A percentile compares a stretch with the other conserved stretches of the same genome.
phyloP scores from a whole-genome alignment of 345 rosid species.

The Melaleuca quinquenervia region DNA sequence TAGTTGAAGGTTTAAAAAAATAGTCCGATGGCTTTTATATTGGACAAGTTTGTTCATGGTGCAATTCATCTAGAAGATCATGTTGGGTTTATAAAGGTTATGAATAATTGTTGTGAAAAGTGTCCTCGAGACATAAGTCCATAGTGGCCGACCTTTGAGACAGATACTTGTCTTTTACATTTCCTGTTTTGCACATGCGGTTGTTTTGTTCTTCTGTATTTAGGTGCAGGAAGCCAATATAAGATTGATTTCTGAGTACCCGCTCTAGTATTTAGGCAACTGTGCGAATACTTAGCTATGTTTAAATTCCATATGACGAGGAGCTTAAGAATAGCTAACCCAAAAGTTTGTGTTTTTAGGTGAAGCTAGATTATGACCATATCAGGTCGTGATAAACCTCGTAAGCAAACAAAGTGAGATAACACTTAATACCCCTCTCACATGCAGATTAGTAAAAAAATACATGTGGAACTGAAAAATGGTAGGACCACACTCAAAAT shows the following conservation, averaged over 20 bases:
- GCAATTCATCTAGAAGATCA: neutral
- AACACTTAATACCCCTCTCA: neutral
- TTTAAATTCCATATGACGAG: neutral
- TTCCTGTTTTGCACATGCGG: neutral
- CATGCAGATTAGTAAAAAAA: neutral
- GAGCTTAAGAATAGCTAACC: neutral
- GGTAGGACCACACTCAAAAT: neutral
- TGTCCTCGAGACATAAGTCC: neutral
- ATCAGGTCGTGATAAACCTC: neutral
- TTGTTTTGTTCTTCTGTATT: neutral
- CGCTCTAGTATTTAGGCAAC: neutral
- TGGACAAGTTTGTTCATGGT: neutral
- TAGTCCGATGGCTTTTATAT: neutral
- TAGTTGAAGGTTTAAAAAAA: neutral
- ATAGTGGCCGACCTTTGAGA: neutral
- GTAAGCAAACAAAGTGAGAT: neutral
- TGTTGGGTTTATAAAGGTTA: neutral
- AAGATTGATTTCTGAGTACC: neutral
- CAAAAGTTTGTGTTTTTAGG: neutral
- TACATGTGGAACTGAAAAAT: neutral
- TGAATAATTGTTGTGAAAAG: neutral
- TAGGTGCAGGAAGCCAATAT: neutral
- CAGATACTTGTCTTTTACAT: neutral
- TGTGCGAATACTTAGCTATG: neutral
- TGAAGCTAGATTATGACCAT: neutral